These are phyloP conservation scores for Allantophomopsis cytisporea DNA, from an alignment of 2,329 filamentous ascomycete species.

Conservation along the genomic window DNA sequence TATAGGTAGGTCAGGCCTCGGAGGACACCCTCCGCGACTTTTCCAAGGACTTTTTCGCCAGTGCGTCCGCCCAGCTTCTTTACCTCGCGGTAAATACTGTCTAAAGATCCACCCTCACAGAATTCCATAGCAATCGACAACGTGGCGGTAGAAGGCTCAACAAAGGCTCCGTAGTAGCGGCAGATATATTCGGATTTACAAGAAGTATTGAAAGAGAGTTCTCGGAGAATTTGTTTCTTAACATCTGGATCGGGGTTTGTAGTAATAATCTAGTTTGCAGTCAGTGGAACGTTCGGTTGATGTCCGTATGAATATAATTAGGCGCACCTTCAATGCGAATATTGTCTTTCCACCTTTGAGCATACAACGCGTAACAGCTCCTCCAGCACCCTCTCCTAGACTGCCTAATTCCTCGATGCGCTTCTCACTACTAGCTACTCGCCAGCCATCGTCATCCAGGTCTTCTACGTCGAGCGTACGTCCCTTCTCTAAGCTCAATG, in stretches of 20 bases:
- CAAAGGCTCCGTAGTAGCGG: conserved; percentile 92
- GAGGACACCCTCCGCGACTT: conserved; percentile 89
- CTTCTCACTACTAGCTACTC: conserved; percentile 78
- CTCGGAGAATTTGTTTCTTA: conserved; percentile 95
- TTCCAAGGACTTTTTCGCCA: conserved; percentile 92
- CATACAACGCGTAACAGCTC: conserved; percentile 83
- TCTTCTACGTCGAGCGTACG: conserved; percentile 84
- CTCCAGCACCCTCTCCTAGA: conserved; percentile 87
- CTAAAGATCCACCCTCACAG: conserved; percentile 89
- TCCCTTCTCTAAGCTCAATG: conserved; percentile 70
- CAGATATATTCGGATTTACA: conserved; percentile 95
- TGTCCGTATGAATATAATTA: too few relatives aligned
- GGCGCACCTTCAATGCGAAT: conserved; percentile 83
- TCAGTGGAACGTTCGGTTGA: conserved; percentile 1
- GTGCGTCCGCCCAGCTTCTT: conserved; percentile 90
- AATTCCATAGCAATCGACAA: conserved; percentile 99
- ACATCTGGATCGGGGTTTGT: conserved; percentile 96
- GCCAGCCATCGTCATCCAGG: conserved; percentile 89
- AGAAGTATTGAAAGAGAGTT: conserved; percentile 95
- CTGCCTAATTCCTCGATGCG: conserved; percentile 81
- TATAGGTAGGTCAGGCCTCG: conserved; percentile 92
- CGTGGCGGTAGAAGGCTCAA: conserved; percentile 88
- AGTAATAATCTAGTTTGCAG: conserved; percentile 65
- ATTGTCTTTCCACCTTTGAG: conserved; percentile 86
- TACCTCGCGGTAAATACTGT: conserved; percentile 95